phyloP scores from a whole-genome alignment of 768 basidiomycete species.

The Tylopilus rubrobrunneus region DNA sequence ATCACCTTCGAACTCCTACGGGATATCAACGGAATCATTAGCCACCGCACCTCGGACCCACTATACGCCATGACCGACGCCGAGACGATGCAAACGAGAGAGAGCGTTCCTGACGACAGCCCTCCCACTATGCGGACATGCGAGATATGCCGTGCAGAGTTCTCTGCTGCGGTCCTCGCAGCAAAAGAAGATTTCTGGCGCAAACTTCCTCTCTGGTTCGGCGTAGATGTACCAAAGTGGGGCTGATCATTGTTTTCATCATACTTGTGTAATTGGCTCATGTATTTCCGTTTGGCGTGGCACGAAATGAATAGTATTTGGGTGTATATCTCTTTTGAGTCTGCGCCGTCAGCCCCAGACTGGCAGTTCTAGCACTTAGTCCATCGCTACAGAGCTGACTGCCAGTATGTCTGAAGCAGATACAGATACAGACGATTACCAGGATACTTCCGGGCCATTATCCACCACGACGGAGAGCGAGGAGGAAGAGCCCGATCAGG shows the following conservation, averaged over 20 bases:
- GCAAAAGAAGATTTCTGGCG: slow-evolving; percentile 65
- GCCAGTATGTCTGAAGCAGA: not conserved
- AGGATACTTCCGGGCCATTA: not conserved
- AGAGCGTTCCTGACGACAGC: slow-evolving; percentile 41
- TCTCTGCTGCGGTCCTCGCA: slow-evolving; percentile 53
- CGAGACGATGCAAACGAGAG: slow-evolving; percentile 60
- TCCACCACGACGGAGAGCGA: slow-evolving; percentile 4
- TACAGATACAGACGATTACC: not conserved
- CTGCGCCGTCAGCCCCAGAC: not conserved
- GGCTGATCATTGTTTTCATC: slow-evolving; percentile 16
- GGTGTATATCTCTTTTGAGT: not conserved
- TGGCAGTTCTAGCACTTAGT: not conserved
- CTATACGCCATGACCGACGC: slow-evolving; percentile 67
- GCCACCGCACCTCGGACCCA: slow-evolving; percentile 64
- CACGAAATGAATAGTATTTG: not conserved
- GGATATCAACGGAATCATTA: slow-evolving; percentile 66
- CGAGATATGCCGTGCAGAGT: slow-evolving; percentile 61
- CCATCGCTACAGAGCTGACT: not conserved
- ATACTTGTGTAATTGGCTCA: not conserved
- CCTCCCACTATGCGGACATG: slow-evolving; percentile 52
- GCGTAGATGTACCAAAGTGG: slow-evolving; percentile 44
- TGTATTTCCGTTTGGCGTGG: slow-evolving; percentile 12
- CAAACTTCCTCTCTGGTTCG: slow-evolving; percentile 63
- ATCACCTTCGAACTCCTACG: slow-evolving; percentile 73
- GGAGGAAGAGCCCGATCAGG: slow-evolving; percentile 10